Evolutionary conservation across 768 basidiomycete species (phyloP).

Genomic region (Chalciporus pseudorubinellus): DNA sequence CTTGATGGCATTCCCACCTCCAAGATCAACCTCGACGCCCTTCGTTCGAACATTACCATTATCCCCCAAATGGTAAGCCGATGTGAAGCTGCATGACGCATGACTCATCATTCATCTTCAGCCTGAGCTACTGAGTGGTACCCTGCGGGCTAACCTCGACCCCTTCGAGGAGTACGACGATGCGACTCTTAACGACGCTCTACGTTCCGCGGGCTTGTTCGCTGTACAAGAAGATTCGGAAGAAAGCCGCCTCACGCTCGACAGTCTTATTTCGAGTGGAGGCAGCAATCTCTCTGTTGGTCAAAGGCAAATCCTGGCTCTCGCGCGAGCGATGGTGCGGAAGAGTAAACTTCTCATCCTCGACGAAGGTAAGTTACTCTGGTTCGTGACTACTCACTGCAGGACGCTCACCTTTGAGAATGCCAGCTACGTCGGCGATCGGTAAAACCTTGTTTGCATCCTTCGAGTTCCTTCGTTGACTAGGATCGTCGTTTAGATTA

Average conservation of each 20-base stretch:
- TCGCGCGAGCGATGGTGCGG: conserved; percentile 59
- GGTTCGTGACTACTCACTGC: not conserved
- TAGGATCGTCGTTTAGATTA: conserved; percentile 39
- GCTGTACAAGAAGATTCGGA: conserved; percentile 38
- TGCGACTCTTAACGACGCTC: conserved; percentile 45
- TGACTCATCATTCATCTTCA: conserved; percentile 9
- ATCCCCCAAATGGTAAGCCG: conserved; percentile 53
- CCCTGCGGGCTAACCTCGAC: conserved; percentile 58
- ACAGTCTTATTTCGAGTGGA: conserved; percentile 43
- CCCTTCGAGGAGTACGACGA: conserved; percentile 58
- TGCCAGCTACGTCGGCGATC: conserved; percentile 44
- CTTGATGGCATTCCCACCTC: conserved; percentile 49
- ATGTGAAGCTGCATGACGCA: not conserved
- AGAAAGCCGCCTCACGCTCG: conserved; percentile 40
- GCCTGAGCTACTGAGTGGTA: conserved; percentile 55
- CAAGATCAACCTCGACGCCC: conserved; percentile 49
- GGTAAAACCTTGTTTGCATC: conserved; percentile 19
- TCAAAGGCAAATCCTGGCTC: conserved; percentile 57
- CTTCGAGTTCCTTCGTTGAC: not conserved
- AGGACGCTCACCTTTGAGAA: not conserved
- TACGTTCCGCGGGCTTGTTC: conserved; percentile 48
- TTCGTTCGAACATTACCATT: conserved; percentile 54
- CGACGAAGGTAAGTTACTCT: conserved; percentile 45
- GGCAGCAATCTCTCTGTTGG: conserved; percentile 54
- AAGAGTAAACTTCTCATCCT: conserved; percentile 55